Percentiles rank a stretch among this genome's conserved stretches.
phyloP scores from a whole-genome alignment of 257 asterid species.

The Petunia secreta region DNA sequence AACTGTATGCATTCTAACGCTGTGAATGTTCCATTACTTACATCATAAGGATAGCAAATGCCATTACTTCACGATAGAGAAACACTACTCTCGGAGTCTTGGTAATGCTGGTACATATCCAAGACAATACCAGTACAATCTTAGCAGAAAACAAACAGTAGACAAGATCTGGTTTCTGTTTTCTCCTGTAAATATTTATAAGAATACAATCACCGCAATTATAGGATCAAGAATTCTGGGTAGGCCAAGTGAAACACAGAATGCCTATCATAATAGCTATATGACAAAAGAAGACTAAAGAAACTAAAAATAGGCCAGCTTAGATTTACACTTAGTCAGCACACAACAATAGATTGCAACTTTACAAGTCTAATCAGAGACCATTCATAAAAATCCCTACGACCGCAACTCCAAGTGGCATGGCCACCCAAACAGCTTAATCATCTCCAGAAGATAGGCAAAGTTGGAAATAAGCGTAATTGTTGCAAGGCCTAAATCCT shows the following conservation, averaged over 20 bases:
- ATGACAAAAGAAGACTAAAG: not conserved
- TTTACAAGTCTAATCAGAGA: constrained; percentile 14
- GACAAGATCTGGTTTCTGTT: not conserved
- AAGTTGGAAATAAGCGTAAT: constrained; percentile 5
- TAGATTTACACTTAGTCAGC: constrained; percentile 9
- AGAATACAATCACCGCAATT: not conserved
- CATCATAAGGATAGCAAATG: not conserved
- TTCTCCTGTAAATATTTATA: not conserved
- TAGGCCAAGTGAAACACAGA: constrained; percentile 6
- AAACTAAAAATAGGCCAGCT: not conserved
- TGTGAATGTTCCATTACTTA: not conserved
- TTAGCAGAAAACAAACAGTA: not conserved
- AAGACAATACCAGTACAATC: not conserved
- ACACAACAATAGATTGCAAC: constrained; percentile 10
- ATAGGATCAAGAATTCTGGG: not conserved
- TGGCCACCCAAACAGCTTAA: not conserved
- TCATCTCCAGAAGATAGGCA: not conserved
- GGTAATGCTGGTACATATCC: not conserved
- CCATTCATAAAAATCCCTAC: not conserved
- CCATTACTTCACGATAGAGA: not conserved
- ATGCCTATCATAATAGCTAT: not conserved
- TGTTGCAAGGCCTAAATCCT: constrained; percentile 16
- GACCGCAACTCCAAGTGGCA: constrained; percentile 3
- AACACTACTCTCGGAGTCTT: not conserved
- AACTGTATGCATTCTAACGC: not conserved